A percentile compares a stretch with the other conserved stretches of the same genome.
Conservation (phyloP, 108 stramenopile genomes). For the Fragilaria radians region DNA sequence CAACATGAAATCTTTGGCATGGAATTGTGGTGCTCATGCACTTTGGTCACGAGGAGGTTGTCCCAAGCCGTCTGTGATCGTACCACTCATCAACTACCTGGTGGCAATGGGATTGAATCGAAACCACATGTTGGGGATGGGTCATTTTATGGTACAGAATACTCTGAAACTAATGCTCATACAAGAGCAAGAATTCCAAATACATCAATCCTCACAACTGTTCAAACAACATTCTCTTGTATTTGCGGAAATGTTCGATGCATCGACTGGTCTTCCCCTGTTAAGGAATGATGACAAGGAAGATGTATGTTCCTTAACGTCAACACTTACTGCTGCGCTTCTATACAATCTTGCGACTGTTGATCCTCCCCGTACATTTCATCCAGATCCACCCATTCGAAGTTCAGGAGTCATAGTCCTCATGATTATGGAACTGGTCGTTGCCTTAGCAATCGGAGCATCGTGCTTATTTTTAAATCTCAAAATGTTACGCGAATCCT, state of each 20-base stretch:
- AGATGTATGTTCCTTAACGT: conserved; percentile 16
- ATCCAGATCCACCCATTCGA: conserved; percentile 39
- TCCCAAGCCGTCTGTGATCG: background rate
- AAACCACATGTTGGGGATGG: conserved; percentile 24
- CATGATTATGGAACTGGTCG: conserved; percentile 39
- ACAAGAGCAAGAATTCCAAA: conserved; percentile 20
- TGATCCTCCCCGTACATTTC: conserved; percentile 26
- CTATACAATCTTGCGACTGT: conserved; percentile 26
- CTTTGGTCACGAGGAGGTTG: conserved; percentile 40
- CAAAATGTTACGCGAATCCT: conserved; percentile 24
- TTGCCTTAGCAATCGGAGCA: conserved; percentile 39
- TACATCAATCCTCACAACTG: conserved; percentile 12
- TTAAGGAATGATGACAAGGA: conserved; percentile 14
- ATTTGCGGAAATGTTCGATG: conserved; percentile 30
- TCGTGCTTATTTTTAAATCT: conserved; percentile 41
- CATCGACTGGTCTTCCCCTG: conserved; percentile 19
- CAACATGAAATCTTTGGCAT: conserved; percentile 19
- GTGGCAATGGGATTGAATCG: conserved; percentile 25
- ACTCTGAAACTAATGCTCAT: conserved; percentile 33
- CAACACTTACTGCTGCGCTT: conserved; percentile 39
- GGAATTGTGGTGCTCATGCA: conserved; percentile 37
- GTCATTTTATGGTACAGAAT: conserved; percentile 19
- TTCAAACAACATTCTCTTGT: conserved; percentile 2
- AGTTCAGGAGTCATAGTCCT: conserved; percentile 34
- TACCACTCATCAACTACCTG: conserved; percentile 27